Conservation (phyloP, 495 filamentous ascomycete genomes). For the Neurospora terricola region DNA sequence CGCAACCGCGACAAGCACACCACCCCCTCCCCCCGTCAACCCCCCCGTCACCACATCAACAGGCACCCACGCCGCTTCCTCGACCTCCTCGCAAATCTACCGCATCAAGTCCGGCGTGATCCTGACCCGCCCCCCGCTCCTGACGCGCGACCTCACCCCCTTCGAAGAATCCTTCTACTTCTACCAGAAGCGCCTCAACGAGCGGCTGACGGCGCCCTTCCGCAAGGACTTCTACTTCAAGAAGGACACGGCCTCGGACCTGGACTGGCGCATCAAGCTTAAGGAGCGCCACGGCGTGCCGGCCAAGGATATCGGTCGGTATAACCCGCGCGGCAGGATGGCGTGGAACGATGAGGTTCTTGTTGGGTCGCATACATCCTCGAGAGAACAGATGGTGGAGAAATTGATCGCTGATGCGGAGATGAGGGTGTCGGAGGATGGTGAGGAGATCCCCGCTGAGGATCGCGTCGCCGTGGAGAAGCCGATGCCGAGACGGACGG, state of each 20-base stretch:
- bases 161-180: constrained; percentile 92
- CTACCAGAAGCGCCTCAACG: constrained; percentile 94
- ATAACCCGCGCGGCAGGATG: constrained; percentile 63
- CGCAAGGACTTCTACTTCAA: constrained; percentile 93
- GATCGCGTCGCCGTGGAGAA: constrained; percentile 60
- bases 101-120: constrained; percentile 69
- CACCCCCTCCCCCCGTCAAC: not conserved
- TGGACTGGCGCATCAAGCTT: constrained; percentile 85
- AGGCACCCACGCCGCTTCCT: constrained; percentile 9
- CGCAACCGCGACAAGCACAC: not conserved
- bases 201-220: constrained; percentile 83
- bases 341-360: constrained; percentile 92
- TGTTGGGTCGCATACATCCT: constrained; percentile 51
- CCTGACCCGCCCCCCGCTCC: constrained; percentile 75
- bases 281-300: constrained; percentile 57
- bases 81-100: constrained; percentile 34
- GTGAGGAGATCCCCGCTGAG: constrained; percentile 49
- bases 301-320: constrained; percentile 76
- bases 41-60: constrained; percentile 3
- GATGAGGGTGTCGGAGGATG: constrained; percentile 49
- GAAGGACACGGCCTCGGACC: constrained; percentile 69
- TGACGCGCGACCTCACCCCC: constrained; percentile 71
- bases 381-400: constrained; percentile 38
- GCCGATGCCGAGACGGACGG: constrained; percentile 60
- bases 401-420: constrained; percentile 68